Conservation (phyloP, 2,329 filamentous ascomycete genomes). For the Kalmusia sp. region DNA sequence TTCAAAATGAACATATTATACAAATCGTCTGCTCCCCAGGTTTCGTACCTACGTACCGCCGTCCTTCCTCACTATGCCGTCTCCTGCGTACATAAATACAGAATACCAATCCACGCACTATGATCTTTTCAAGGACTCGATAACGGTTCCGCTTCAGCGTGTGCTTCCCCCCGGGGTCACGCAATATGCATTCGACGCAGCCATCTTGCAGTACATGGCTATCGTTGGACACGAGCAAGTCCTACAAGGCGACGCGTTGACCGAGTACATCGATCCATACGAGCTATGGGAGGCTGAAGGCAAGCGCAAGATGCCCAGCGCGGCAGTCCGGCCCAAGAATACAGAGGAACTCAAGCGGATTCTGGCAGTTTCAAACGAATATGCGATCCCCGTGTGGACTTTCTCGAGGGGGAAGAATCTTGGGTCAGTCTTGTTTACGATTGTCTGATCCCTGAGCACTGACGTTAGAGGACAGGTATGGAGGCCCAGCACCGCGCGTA, state of each 20-base stretch:
- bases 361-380: constrained; percentile 33
- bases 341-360: constrained; percentile 30
- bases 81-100: constrained; percentile 44
- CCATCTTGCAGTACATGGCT: constrained; percentile 44
- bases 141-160: constrained; percentile 44
- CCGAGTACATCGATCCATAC: constrained; percentile 57
- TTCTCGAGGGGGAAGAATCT: constrained; percentile 43
- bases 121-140: constrained; percentile 50
- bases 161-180: constrained; percentile 52
- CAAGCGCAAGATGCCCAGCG: constrained; percentile 51
- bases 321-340: constrained; percentile 49
- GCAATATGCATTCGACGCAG: constrained; percentile 46
- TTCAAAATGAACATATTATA: not conserved
- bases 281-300: constrained; percentile 52
- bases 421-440: constrained; percentile 44
- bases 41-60: not conserved
- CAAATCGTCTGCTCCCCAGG: not conserved
- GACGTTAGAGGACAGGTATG: constrained; percentile 35
- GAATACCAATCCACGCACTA: constrained; percentile 53
- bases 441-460: not conserved
- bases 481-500: constrained; percentile 42
- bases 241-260: constrained; percentile 47
- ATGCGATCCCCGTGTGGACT: constrained; percentile 38
- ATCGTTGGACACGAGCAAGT: constrained; percentile 50
- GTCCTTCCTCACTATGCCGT: constrained; percentile 18